Evolutionary conservation across 164 flowering plant genomes (phyloP).

Genomic region (Euptelea pleiosperma): DNA sequence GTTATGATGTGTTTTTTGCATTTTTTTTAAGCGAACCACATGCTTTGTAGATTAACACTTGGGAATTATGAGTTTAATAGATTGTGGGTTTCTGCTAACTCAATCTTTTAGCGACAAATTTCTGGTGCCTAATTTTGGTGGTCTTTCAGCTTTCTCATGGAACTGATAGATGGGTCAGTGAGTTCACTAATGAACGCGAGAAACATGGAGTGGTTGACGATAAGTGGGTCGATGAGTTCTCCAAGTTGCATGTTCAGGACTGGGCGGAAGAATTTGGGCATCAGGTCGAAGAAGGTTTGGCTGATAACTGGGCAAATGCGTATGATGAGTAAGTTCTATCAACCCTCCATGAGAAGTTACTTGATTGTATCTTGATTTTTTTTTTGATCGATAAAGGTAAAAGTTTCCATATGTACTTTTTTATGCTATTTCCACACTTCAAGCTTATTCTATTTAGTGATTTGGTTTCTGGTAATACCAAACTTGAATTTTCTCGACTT

Average conservation of each 20-base stretch:
- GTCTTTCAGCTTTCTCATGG: conserved; percentile 53
- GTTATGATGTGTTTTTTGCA: neutral
- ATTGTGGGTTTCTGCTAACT: neutral
- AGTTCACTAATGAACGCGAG: conserved; percentile 50
- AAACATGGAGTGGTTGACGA: conserved; percentile 49
- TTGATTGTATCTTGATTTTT: no score
- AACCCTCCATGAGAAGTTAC: neutral
- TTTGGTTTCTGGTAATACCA: neutral
- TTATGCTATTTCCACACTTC: neutral
- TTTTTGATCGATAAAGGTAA: no score
- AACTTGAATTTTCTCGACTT: neutral
- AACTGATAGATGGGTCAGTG: conserved; percentile 65
- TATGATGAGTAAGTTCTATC: conserved; percentile 75
- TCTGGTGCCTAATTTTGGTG: conserved; percentile 17
- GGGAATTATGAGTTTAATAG: neutral
- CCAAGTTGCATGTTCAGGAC: conserved; percentile 77
- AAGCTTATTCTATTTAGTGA: neutral
- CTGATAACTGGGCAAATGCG: conserved; percentile 78
- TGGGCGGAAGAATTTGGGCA: conserved; percentile 87
- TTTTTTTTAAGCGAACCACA: no score
- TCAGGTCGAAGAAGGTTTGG: conserved; percentile 62
- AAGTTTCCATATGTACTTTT: no score
- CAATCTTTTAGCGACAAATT: neutral
- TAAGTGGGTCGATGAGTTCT: conserved; percentile 88
- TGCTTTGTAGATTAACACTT: no score